Base-by-base conservation (phyloP, 1,284 basidiomycete species). In the Psilocybe mexicana region DNA sequence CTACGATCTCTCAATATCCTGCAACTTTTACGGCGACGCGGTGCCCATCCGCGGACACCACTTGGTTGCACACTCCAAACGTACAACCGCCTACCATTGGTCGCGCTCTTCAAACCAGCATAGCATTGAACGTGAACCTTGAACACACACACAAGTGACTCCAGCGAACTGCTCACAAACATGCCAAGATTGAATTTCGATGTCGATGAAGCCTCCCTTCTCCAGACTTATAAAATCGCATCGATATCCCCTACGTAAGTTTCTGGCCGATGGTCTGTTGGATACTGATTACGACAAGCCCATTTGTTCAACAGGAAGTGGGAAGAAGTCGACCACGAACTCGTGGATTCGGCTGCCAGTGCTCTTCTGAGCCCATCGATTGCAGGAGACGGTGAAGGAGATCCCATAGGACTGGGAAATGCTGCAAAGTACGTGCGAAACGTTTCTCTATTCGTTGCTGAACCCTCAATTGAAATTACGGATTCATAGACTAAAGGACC, bases 251-350 rank as follows among this genome's bases (percentile, higher is more conserved):
- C 90, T 52, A 83, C 77, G 90, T 92, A 78, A 77, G 54, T 58
- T 57, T 42, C 48, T 18, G 24, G 14, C 11, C 38, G 14, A 40
- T 11, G 38, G 6, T 14, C n/a, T n/a, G 38, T n/a, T 0, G n/a
- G 38, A 40, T 12, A 40, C 38, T 40, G 7, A 36, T 7, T 40
- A 33, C 30, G 30, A 33, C 30, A 33, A 33, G 4, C 1, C 30
- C 7, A 18, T 8, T 35, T 8, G 26, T 49, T 30, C 11, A 6
- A 52, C 61, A 92, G 91, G 62, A 80, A 86, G 74, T 93, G 90
- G 90, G 90, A 93, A 69, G 88, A 91, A 55, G 78, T 89, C 1
- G 87, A 92, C 67, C 84, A 92, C 74, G 91, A 93, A 58, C 70
- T 85, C 24, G 86, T 87, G 67, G 85, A 88, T 63, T 81, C 86